Evolutionary conservation across 1,139 yeast species (phyloP), one percentile per base, ranked within the genome.

Genomic region (Pichia sp.): DNA sequence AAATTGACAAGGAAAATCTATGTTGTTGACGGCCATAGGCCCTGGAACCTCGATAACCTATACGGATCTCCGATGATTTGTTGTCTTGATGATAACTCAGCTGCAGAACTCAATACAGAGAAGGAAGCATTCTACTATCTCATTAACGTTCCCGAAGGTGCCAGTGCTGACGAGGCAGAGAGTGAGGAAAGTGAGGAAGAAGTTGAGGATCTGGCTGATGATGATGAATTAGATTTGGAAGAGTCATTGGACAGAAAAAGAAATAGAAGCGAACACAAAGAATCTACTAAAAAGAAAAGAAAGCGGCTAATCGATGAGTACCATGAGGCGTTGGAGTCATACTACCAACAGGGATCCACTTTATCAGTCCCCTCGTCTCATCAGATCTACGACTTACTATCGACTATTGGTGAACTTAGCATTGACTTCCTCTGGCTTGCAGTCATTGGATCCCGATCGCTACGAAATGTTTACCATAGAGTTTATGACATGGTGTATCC

Each of bases 1-100:
- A 65, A 63, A 40, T 67, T 76, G 43, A 74, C 71, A 47, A 75
- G 86, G 61, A 78, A 78, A 57, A 78, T 95, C 1, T 95, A 88
- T 66, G 80, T 95, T 14, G 77, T 93, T 57, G 99, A 95, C 70
- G 93, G 96, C 5, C 95, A 89, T 61, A 75, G 98, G 60, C 99
- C 99, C 2, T 93, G 98, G 98, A 91, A 91, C 69, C 74, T 95
- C 62, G 97, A 92, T 67, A 95, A 95, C 68, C 68, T 93, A 52
- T 92, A 89, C 75, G 97, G 96, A 2, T 85, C 95, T 2, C 80
- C 83, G n/a, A 76, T 83, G 63, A 82, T 93, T 10, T 76, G 81
- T 6, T 93, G 98, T 68, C 80, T 92, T 58, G 98, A 93, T 66
- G 99, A 93, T 67, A 97, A 97, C 1, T 77, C 90, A 3, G 85